phyloP scores from a whole-genome alignment of 192 early-diverging fungal species.

The Backusella westeae region DNA sequence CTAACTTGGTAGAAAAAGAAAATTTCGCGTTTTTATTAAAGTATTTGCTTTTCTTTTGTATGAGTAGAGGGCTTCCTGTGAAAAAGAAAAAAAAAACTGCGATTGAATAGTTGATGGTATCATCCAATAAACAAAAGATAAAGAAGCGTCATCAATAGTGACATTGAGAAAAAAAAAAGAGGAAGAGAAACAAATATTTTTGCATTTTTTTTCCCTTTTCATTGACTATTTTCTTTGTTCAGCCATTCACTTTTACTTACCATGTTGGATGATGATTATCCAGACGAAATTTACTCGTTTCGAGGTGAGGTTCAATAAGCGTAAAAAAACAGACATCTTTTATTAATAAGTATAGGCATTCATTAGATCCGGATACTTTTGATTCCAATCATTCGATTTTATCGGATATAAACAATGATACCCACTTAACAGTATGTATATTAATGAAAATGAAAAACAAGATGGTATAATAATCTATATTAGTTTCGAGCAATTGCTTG shows the following conservation, averaged over 20 bases:
- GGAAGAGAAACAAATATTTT: not conserved
- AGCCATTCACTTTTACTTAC: not conserved
- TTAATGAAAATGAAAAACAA: not conserved
- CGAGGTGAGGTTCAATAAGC: not conserved
- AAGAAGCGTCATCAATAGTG: conserved; percentile 1
- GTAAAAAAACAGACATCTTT: not conserved
- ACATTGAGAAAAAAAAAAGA: not conserved
- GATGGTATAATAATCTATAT: not conserved
- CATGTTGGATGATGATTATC: not conserved
- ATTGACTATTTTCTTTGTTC: not conserved
- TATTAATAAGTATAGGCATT: not conserved
- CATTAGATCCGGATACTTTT: not conserved
- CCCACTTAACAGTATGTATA: conserved; percentile 15
- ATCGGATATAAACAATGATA: not conserved
- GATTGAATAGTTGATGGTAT: not conserved
- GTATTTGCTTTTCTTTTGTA: not conserved
- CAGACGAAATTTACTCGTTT: conserved; percentile 4
- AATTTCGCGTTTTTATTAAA: not conserved
- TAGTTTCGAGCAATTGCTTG: conserved; percentile 54
- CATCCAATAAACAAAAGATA: not conserved
- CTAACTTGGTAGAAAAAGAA: not conserved
- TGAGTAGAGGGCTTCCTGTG: not conserved
- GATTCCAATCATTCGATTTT: not conserved
- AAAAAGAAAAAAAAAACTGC: not conserved
- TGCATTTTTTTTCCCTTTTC: not conserved